Base-by-base conservation (phyloP, 2,329 filamentous ascomycete genomes). In the Gnomoniopsis smithogilvyi region DNA sequence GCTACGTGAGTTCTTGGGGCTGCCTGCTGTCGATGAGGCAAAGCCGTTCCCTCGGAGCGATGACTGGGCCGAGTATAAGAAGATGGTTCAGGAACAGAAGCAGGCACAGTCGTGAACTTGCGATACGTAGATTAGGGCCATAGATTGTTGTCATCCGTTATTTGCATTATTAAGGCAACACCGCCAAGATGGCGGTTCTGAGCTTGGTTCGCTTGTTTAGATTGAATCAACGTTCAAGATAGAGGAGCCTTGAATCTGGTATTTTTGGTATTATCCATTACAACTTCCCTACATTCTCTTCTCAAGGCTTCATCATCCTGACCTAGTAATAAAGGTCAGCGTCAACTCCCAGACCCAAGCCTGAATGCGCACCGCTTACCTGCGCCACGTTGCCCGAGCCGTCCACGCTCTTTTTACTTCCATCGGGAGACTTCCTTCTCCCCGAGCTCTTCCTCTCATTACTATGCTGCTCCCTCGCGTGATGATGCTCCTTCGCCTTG, bases 31-130 rank as follows among this genome's bases (percentile, higher is more conserved):
- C 2, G 49, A 63, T 12, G 54, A 54, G 21, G 15, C 36, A 3
- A 41, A n/a, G 12, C 59, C 64, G 6, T 72, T 68, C 15, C 70
- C 69, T 1, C 64, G 67, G 38, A 66, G 63, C 34, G 69, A 71
- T 53, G 70, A 69, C 46, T 71, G 70, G 70, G 54, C 61, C 6
- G 65, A 58, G 52, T 71, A 68, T 34, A 71, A 70, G 62, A 65
- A 65, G 59, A 57, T 52, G 52, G 64, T 67, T n/a, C 54, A 65
- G 52, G 51, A 24, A 34, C 61, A 67, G 61, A 58, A 60, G 55
- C 48, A 54, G 52, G 36, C 30, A 30, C 36, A 41, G 17, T 14
- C 36, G 4, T 41, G 17, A 41, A 41, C 36, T 14, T 41, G 4
- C 4, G 26, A 41, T 41, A 41, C 8, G 15, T n/a, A 11, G 17